A percentile compares a stretch with the other conserved stretches of the same genome.
These are phyloP conservation scores for Capronia epimyces DNA, from an alignment of 2,329 filamentous ascomycete species.

Conservation along the genomic window DNA sequence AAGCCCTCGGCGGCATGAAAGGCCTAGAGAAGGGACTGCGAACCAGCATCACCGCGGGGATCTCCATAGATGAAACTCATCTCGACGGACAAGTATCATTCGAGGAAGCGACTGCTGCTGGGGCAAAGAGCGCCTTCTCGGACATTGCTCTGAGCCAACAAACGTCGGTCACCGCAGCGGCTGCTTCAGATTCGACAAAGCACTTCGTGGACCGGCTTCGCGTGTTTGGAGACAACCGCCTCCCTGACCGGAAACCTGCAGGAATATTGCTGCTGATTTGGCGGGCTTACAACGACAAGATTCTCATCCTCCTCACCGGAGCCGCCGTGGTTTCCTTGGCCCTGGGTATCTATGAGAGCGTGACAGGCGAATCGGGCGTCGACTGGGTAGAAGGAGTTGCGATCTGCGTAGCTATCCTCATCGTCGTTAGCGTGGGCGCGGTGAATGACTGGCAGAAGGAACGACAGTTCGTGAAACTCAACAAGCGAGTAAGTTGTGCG, in stretches of 20 bases:
- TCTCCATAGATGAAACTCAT: conserved; percentile 68
- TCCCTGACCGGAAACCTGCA: conserved; percentile 60
- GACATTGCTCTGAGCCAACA: conserved; percentile 12
- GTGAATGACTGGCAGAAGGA: conserved; percentile 66
- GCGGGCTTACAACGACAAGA: conserved; percentile 68
- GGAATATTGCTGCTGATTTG: conserved; percentile 58
- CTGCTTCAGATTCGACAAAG: conserved; percentile 22
- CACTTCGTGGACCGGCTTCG: conserved; percentile 54
- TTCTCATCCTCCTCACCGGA: conserved; percentile 63
- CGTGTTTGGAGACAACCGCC: conserved; percentile 55
- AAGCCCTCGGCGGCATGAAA: conserved; percentile 67
- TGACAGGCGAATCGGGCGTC: conserved; percentile 47
- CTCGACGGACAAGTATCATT: conserved; percentile 65
- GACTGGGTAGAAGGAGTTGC: conserved; percentile 66
- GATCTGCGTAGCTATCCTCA: conserved; percentile 60
- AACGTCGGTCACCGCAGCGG: conserved; percentile 4
- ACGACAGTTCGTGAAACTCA: conserved; percentile 59
- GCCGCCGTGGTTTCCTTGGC: conserved; percentile 64
- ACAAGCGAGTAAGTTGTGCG: conserved; percentile 40
- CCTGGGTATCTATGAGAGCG: conserved; percentile 63
- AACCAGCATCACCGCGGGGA: conserved; percentile 63
- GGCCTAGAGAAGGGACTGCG: conserved; percentile 76
- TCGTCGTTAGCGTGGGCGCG: conserved; percentile 59
- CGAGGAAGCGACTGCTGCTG: conserved; percentile 55
- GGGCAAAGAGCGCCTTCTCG: conserved; percentile 15